A percentile compares a stretch with the other conserved stretches of the same genome.
phyloP scores from a whole-genome alignment of 1,139 yeast species.

The Hemisphaericaspora subhashii region DNA sequence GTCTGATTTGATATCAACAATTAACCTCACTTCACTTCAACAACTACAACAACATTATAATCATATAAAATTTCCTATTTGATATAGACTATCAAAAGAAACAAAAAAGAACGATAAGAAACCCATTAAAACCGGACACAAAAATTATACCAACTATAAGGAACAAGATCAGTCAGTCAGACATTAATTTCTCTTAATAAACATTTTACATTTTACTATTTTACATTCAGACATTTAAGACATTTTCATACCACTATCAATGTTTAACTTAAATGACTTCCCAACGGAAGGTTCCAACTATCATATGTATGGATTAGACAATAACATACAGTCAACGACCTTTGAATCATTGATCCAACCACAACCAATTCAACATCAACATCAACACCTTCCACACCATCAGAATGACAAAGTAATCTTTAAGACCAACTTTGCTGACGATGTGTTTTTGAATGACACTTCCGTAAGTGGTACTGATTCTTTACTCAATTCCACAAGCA shows the following conservation, averaged over 20 bases:
- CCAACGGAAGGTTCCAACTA: constrained; percentile 4
- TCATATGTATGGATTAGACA: constrained; percentile 5
- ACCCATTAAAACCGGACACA: no score
- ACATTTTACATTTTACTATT: not conserved
- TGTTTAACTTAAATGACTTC: constrained; percentile 6
- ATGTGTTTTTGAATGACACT: constrained; percentile 5
- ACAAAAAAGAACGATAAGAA: not conserved
- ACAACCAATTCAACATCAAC: constrained; percentile 2
- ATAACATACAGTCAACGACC: constrained; percentile 3
- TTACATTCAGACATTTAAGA: not conserved
- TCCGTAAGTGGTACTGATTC: constrained; percentile 4
- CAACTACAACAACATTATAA: not conserved
- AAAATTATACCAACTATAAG: not conserved
- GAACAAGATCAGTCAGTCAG: not conserved
- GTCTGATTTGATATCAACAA: constrained; percentile 3
- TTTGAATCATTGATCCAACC: not conserved
- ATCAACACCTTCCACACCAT: not conserved
- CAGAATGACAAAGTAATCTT: constrained; percentile 4
- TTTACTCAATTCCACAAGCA: constrained; percentile 3
- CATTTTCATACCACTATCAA: not conserved
- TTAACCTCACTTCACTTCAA: not conserved
- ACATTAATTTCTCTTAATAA: not conserved
- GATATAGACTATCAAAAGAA: constrained; percentile 1
- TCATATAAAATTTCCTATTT: not conserved
- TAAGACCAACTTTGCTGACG: constrained; percentile 4